A percentile compares a stretch with the other conserved stretches of the same genome.
Conservation (phyloP, 306 rosid species). For the Quillaja saponaria region DNA sequence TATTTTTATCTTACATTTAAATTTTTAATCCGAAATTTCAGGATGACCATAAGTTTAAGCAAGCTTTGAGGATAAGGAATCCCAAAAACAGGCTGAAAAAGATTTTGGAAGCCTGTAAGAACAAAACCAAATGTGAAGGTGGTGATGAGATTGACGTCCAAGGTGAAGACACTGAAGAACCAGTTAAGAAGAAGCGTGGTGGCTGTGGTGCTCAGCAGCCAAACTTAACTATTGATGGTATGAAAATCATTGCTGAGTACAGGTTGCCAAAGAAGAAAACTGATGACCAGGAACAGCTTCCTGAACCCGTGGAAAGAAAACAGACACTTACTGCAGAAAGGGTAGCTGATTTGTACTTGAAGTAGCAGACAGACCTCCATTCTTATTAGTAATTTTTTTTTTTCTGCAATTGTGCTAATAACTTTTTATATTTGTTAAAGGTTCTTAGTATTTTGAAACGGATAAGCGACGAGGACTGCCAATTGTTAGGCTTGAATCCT, state of each 20-base stretch:
- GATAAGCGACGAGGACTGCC: conserved; percentile 92
- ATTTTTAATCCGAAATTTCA: no score
- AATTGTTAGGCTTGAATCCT: conserved; percentile 83
- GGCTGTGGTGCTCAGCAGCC: conserved; percentile 99
- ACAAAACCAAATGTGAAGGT: conserved; percentile 91
- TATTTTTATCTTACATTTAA: no score
- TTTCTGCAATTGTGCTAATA: conserved; percentile 12
- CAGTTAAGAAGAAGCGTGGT: conserved; percentile 82
- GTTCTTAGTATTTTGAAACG: conserved; percentile 90
- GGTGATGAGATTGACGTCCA: conserved; percentile 88
- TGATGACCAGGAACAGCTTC: conserved; percentile 96
- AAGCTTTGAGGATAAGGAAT: conserved; percentile 76
- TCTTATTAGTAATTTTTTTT: no score
- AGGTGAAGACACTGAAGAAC: conserved; percentile 68
- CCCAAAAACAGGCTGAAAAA: conserved; percentile 79
- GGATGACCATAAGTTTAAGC: conserved; percentile 92
- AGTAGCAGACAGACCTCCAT: no score
- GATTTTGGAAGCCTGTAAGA: conserved; percentile 90
- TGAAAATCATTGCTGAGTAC: conserved; percentile 89
- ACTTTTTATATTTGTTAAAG: conserved; percentile 41
- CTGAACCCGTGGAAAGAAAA: conserved; percentile 97
- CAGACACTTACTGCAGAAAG: conserved; percentile 91
- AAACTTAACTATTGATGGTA: conserved; percentile 84
- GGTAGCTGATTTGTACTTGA: conserved; percentile 42
- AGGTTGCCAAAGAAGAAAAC: conserved; percentile 88